These are phyloP conservation scores for Dictyophora rubrovolvata DNA, from an alignment of 768 basidiomycete genomes.

Conservation along the genomic window DNA sequence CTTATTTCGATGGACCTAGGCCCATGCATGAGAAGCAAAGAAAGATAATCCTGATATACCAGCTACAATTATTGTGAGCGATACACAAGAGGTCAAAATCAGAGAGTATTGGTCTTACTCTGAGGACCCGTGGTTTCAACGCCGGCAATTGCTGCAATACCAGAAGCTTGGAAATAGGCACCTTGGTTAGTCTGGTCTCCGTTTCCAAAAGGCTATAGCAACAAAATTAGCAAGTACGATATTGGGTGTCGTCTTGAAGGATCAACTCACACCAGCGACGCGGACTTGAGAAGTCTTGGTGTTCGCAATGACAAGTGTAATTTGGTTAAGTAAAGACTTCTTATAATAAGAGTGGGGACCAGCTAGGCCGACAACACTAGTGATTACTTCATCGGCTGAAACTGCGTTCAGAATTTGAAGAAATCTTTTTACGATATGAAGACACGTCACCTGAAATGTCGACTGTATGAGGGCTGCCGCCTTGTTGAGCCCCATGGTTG, in stretches of 20 bases:
- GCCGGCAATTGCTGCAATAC: not conserved
- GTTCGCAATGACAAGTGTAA: not conserved
- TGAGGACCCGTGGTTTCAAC: not conserved
- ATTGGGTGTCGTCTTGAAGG: not conserved
- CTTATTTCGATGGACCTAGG: not conserved
- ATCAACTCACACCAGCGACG: not conserved
- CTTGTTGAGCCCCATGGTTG: not conserved
- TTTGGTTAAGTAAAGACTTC: not conserved
- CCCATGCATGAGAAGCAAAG: not conserved
- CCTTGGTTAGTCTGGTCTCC: not conserved
- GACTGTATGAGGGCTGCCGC: not conserved
- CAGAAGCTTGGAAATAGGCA: not conserved
- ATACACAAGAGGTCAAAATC: not conserved
- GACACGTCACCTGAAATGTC: not conserved
- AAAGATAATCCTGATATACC: not conserved
- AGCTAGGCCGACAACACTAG: not conserved
- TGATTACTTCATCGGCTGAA: not conserved
- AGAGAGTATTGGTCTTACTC: not conserved
- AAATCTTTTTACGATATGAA: not conserved
- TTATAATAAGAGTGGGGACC: not conserved
- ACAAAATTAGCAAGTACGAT: not conserved
- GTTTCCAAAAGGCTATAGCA: not conserved
- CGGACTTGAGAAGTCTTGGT: not conserved
- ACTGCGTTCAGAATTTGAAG: not conserved
- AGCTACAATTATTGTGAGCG: not conserved